A percentile compares a stretch with the other conserved stretches of the same genome.
phyloP scores from a whole-genome alignment of 345 rosid species.

The Laguncularia racemosa region DNA sequence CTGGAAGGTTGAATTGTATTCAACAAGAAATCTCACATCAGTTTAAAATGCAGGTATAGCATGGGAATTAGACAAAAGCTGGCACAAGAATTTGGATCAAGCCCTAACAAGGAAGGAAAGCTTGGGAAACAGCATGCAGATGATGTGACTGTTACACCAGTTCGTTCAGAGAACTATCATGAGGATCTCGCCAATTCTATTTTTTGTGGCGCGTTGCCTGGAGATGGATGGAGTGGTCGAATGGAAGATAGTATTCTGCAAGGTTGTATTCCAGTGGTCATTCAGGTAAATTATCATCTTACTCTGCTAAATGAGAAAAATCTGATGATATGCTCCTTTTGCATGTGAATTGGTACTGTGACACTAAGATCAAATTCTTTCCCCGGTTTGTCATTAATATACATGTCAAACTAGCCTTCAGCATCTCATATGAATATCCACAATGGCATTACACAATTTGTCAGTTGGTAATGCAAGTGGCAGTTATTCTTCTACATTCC shows the following conservation, averaged over 20 bases:
- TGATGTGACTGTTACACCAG: slow-evolving; percentile 66
- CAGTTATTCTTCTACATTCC: neutral
- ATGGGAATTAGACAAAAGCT: slow-evolving; percentile 94
- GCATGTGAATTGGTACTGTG: too few species aligned
- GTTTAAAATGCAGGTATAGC: slow-evolving; percentile 62
- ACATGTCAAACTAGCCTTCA: too few species aligned
- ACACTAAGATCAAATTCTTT: too few species aligned
- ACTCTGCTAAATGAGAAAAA: too few species aligned
- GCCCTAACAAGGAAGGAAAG: slow-evolving; percentile 82
- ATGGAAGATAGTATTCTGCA: slow-evolving; percentile 97
- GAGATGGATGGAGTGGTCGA: slow-evolving; percentile 99
- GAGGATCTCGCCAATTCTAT: slow-evolving; percentile 66
- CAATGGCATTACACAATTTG: too few species aligned
- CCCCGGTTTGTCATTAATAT: too few species aligned
- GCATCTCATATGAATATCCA: too few species aligned
- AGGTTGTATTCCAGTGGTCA: slow-evolving; percentile 92
- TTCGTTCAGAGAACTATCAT: slow-evolving; percentile 59
- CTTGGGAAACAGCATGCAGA: slow-evolving; percentile 81
- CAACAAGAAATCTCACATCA: neutral
- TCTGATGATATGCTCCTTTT: too few species aligned
- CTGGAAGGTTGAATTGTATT: neutral
- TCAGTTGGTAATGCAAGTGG: too few species aligned
- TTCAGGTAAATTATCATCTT: slow-evolving; percentile 52
- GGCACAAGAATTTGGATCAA: slow-evolving; percentile 90
- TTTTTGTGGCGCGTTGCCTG: slow-evolving; percentile 94